Base-by-base conservation (phyloP, 176 grass and related monocot genomes). In the Carex pumila region DNA sequence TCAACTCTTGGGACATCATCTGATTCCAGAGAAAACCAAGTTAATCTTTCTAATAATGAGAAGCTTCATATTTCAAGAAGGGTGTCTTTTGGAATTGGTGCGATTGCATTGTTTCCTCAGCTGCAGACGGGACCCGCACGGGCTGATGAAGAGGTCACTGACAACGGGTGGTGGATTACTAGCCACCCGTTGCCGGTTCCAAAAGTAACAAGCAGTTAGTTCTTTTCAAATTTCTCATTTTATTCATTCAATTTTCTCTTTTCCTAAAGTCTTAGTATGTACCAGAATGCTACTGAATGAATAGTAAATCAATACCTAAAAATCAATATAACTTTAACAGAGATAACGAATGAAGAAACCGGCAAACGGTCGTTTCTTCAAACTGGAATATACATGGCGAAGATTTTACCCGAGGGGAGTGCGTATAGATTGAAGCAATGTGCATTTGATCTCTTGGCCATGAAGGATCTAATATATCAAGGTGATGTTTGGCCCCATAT, bases 361-460 rank as follows among this genome's bases (percentile, higher is more conserved):
- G 95, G 95, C 66, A 98, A 86, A 37, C 71, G 91, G 0, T 90
- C 95, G 0, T 98, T 98, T 79, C 5, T 91, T 7, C 91, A 78
- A 76, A 94, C 87, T 8, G 87, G 92, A 61, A 91, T 98, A 75
- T 98, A 85, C 89, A 89, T 94, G 9, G 90, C 92, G 0, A 87
- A 94, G 52, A 87, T 97, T 30, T 92, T 90, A 2, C 63, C 87
- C 17, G 87, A 83, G 15, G 86, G 84, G 65, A 85, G 87, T 25
- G 89, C 89, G 5, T 97, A 92, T 86, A 74, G 87, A 80, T 76
- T 97, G 37, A 94, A 91, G 53, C 91, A 89, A 77, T 57, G 76
- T 12, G 92, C 95, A 29, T 94, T 98, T 79, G 95, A 98, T 90
- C 95, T 98, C 63, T 85, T 94, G 71, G 90, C 92, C 9, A 82